Percentiles rank a stretch among this genome's conserved stretches.
phyloP scores from a whole-genome alignment of 2,329 filamentous ascomycete genomes.

The Blastomyces gilchristii region DNA sequence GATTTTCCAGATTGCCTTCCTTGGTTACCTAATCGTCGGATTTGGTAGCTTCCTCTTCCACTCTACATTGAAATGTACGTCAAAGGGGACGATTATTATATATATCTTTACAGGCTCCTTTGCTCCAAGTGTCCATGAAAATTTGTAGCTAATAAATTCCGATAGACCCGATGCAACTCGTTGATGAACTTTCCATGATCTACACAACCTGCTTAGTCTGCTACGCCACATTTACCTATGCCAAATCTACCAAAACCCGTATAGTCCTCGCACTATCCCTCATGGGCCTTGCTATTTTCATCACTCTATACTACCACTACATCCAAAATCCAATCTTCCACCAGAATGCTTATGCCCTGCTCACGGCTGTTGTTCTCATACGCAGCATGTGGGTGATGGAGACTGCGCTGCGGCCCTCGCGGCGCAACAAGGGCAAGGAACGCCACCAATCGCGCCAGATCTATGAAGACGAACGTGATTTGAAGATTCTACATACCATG shows the following conservation, averaged over 20 bases:
- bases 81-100: slow-evolving; percentile 5
- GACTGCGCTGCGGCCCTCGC: slow-evolving; percentile 49
- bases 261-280: slow-evolving; percentile 48
- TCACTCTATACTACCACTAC: slow-evolving; percentile 72
- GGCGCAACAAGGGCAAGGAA: slow-evolving; percentile 41
- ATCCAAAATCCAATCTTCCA: slow-evolving; percentile 76
- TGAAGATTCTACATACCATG: slow-evolving; percentile 54
- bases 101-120: background rate
- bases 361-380: slow-evolving; percentile 60
- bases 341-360: slow-evolving; percentile 63
- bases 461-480: slow-evolving; percentile 46
- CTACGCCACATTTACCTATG: slow-evolving; percentile 67
- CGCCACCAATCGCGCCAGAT: slow-evolving; percentile 37
- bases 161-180: slow-evolving; percentile 58
- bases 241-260: slow-evolving; percentile 43
- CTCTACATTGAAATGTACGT: slow-evolving; percentile 50
- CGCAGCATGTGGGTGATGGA: slow-evolving; percentile 73
- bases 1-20: slow-evolving; percentile 61
- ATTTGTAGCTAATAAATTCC: slow-evolving; percentile 16
- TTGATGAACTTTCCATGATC: slow-evolving; percentile 62
- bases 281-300: slow-evolving; percentile 49
- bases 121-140: background rate
- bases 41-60: slow-evolving; percentile 55
- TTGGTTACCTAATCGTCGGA: slow-evolving; percentile 52
- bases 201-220: slow-evolving; percentile 61